phyloP scores from a whole-genome alignment of 2,329 filamentous ascomycete species.

The Fusarium camptoceras region DNA sequence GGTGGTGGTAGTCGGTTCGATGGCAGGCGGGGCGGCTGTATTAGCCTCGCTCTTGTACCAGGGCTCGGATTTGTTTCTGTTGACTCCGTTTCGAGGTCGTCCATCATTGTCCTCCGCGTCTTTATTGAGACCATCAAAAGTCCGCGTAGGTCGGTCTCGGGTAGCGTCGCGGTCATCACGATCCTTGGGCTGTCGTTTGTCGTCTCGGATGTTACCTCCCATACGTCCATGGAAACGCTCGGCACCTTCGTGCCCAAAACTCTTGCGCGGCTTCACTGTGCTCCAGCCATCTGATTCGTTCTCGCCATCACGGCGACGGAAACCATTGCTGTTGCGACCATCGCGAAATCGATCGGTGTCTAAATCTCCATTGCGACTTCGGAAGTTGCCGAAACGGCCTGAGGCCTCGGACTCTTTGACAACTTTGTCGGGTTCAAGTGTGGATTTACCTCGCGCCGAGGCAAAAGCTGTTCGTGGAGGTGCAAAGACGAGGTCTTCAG shows the following conservation, averaged over 20 bases:
- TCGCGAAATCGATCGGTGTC: conserved; percentile 66
- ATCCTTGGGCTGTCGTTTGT: conserved; percentile 62
- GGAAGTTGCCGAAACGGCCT: conserved; percentile 70
- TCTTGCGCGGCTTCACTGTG: conserved; percentile 78
- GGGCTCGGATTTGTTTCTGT: conserved; percentile 75
- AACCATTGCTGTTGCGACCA: conserved; percentile 58
- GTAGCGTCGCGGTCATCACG: conserved; percentile 67
- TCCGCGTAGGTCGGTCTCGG: conserved; percentile 60
- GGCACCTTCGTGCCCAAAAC: conserved; percentile 77
- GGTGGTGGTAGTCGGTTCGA: conserved; percentile 47
- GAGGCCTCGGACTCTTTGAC: conserved; percentile 63
- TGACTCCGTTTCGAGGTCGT: conserved; percentile 72
- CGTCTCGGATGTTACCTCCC: conserved; percentile 62
- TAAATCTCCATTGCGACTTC: conserved; percentile 62
- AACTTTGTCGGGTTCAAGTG: conserved; percentile 65
- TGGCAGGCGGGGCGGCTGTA: conserved; percentile 25
- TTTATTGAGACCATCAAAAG: conserved; percentile 62
- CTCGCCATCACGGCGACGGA: conserved; percentile 68
- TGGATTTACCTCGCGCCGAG: conserved; percentile 72
- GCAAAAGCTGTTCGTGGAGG: conserved; percentile 86
- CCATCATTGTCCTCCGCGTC: conserved; percentile 66
- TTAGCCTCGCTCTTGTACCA: conserved; percentile 75
- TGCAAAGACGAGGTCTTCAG: conserved; percentile 86
- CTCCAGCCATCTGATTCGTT: conserved; percentile 79
- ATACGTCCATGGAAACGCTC: conserved; percentile 76